Evolutionary conservation across 495 filamentous ascomycete genomes (phyloP), one percentile per base, ranked within the genome.

Genomic region (Aspergillus incahuasiensis): DNA sequence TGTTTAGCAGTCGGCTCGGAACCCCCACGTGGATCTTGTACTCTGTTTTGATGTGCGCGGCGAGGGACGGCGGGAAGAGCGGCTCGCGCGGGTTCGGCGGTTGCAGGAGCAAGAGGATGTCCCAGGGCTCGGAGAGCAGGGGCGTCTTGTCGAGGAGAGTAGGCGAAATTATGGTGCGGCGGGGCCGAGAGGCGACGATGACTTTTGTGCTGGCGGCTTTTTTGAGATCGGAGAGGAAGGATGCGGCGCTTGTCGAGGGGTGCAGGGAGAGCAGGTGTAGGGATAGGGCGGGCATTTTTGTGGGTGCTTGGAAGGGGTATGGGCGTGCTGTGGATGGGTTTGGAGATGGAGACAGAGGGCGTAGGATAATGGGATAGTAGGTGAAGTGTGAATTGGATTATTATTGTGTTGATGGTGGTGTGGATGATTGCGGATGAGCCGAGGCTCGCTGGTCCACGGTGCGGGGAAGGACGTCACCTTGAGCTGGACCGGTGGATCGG

Each of bases 1-100:
- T 59, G 6, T 68, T 43, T 43, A 84, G 54, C 12, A 85, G 67
- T 13, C 73, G 69, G 9, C 74, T 76, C 1, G 84, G 82, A 18
- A 85, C 75, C 11, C 82, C 84, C 28, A 78, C 78, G 41, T 68
- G 67, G 41, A 84, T 60, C 61, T 64, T 76, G 69, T 81, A 84
- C 52, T 69, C 58, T 19, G 63, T 55, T 18, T 57, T 61, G 24
- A 80, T 67, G 24, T 61, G 38, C 11, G 41, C 34, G 28, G 71
- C 56, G 16, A 80, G 61, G 3, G 58, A 22, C 0, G 65, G 43
- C 12, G 82, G 78, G 24, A 80, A 55, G 15, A 61, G 56, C 19
- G 59, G 46, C 13, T 66, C 57, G 20, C 45, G n/a, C 0, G 47
- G 52, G 19, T 44, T 52, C 13, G 52, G 40, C 5, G 52, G 19